Evolutionary conservation across 2,329 filamentous ascomycete genomes (phyloP).

Genomic region (Oidium heveae): DNA sequence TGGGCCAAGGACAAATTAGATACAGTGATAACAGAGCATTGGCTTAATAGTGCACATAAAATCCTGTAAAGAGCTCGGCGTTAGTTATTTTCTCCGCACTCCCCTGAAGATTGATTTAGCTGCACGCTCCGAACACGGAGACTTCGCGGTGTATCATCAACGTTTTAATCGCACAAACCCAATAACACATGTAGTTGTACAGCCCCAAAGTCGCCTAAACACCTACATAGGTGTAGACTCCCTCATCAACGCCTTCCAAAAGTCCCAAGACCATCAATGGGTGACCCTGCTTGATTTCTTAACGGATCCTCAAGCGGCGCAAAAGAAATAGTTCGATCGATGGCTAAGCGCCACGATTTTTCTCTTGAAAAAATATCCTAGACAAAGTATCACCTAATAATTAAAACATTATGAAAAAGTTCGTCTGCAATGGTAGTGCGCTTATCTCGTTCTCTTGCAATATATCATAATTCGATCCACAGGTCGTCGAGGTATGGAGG

Average conservation of each 20-base stretch:
- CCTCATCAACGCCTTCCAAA: background rate
- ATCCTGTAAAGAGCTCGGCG: background rate
- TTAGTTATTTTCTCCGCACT: background rate
- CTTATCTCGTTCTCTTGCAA: no score
- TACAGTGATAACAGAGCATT: background rate
- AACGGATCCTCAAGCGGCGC: background rate
- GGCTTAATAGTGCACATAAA: background rate
- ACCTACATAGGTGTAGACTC: background rate
- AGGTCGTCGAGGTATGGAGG: no score
- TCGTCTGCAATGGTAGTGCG: no score
- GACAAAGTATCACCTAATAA: background rate
- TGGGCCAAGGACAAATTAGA: background rate
- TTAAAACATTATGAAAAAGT: background rate
- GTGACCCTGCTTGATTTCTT: background rate
- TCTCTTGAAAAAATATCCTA: background rate
- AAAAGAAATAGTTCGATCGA: background rate
- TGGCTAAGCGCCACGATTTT: background rate
- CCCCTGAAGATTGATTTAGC: background rate
- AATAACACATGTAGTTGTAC: background rate
- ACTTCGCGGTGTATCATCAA: background rate
- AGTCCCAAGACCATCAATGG: background rate
- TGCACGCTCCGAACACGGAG: background rate
- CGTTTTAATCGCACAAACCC: background rate
- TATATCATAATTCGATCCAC: no score
- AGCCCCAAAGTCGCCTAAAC: background rate